Base-by-base conservation (phyloP, 768 basidiomycete species). In the Termitomyces sp. region DNA sequence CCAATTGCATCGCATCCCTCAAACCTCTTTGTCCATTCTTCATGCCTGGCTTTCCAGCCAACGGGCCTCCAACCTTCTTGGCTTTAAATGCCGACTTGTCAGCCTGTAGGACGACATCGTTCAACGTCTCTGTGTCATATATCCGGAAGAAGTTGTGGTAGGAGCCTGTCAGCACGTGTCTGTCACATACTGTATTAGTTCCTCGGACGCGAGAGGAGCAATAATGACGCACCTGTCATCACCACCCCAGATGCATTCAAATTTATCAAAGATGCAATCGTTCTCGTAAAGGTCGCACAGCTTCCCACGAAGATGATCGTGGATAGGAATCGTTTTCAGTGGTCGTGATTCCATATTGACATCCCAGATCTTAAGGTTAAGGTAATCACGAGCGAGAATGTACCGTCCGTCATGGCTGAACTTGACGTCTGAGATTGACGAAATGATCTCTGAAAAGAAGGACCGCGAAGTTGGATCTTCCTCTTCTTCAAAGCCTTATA, bases 121-220 rank as follows among this genome's bases (percentile, higher is more conserved):
- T 89, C 60, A 85, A 68, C 32, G 86, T 85, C 58, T 96, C 92
- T 52, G 86, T 84, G 71, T 98, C 96, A 74, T 94, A 99, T 84
- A 99, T 97, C 71, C 94, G 94, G 89, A 99, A 95, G 77, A 96
- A 98, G 76, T 99, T 99, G 78, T 98, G 96, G 77, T 99, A 99
- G 50, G 97, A 98, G 43, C 97, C 97, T n/a, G 97, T 98, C 61
- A 99, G 78, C 58, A 98, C 94, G 71, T 95, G 87, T 67, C 97
- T 99, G 55, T 42, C n/a, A 59, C 41, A 17, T 35, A 49, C 48
- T 6, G 57, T 48, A 55, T 70, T 48, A 71, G 63, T 39, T 50
- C 19, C 12, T 48, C 44, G 16, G 54, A 52, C 52, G 23, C 23
- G 27, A 51, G 52, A 39, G 14, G 25, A 14, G 25, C 19, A 46